These are phyloP conservation scores for Aspergillus novofumigatus DNA, from an alignment of 2,329 filamentous ascomycete species.

Conservation along the genomic window DNA sequence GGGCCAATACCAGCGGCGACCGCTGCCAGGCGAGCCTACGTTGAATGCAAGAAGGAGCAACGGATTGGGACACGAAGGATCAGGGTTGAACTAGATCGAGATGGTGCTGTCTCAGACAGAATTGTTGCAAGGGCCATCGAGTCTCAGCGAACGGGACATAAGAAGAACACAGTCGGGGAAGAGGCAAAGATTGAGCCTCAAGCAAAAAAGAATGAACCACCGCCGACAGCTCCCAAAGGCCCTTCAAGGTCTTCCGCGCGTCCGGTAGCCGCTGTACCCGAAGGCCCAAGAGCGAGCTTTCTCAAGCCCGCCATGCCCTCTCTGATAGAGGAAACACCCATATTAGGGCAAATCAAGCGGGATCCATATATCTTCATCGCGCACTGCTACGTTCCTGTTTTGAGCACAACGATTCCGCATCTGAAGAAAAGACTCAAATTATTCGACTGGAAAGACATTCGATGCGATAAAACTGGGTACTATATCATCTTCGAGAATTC, in stretches of 20 bases:
- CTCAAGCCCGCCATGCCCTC: constrained; percentile 40
- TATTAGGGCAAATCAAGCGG: constrained; percentile 66
- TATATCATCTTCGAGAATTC: constrained; percentile 87
- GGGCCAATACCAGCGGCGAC: constrained; percentile 64
- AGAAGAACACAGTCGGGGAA: constrained; percentile 20
- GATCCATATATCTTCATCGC: constrained; percentile 89
- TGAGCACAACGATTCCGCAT: constrained; percentile 80
- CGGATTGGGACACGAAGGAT: constrained; percentile 74
- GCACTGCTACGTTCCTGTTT: constrained; percentile 80
- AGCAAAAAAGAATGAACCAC: constrained; percentile 57
- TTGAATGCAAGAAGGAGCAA: constrained; percentile 70
- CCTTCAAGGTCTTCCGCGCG: constrained; percentile 56
- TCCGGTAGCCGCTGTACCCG: constrained; percentile 28
- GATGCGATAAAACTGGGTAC: constrained; percentile 81
- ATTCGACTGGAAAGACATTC: constrained; percentile 75
- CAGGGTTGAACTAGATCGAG: constrained; percentile 81
- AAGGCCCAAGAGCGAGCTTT: constrained; percentile 37
- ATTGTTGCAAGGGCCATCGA: constrained; percentile 73
- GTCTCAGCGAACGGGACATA: constrained; percentile 56
- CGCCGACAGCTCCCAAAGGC: constrained; percentile 81
- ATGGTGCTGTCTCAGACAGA: constrained; percentile 74
- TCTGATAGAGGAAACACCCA: constrained; percentile 61
- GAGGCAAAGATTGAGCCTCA: constrained; percentile 33
- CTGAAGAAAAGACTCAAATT: constrained; percentile 84
- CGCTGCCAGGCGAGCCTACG: constrained; percentile 72